Evolutionary conservation across 2,329 filamentous ascomycete species (phyloP).

Genomic region (Cercospora zeae-maydis): DNA sequence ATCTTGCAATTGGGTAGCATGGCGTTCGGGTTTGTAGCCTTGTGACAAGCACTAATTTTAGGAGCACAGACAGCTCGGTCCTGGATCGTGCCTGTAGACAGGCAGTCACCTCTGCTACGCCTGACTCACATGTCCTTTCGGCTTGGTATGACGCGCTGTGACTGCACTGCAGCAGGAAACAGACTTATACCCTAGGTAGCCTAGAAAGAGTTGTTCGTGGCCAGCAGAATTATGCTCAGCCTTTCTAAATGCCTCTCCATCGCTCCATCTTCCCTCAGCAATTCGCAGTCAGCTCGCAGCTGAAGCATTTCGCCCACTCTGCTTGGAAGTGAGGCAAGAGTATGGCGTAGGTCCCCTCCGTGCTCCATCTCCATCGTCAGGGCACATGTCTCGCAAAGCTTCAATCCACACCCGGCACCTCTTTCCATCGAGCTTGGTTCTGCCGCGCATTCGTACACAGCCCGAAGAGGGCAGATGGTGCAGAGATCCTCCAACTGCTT

Average conservation of each 20-base stretch:
- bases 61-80: background rate
- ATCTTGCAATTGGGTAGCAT: constrained; percentile 1
- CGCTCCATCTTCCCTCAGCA: constrained; percentile 34
- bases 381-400: constrained; percentile 34
- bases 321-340: constrained; percentile 17
- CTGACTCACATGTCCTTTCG: background rate
- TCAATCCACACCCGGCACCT: constrained; percentile 32
- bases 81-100: background rate
- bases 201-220: background rate
- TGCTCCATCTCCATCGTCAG: constrained; percentile 21
- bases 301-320: constrained; percentile 24
- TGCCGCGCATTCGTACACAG: constrained; percentile 37
- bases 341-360: constrained; percentile 28
- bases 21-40: background rate
- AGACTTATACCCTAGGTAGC: background rate
- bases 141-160: background rate
- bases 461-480: constrained; percentile 41
- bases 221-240: background rate
- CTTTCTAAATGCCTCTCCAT: constrained; percentile 26
- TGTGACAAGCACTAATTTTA: background rate
- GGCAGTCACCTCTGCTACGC: background rate
- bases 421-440: constrained; percentile 5
- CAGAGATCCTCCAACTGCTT: constrained; percentile 37
- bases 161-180: background rate
- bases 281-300: constrained; percentile 36